Base-by-base conservation (phyloP, 495 filamentous ascomycete genomes). In the Podospora sp. region DNA sequence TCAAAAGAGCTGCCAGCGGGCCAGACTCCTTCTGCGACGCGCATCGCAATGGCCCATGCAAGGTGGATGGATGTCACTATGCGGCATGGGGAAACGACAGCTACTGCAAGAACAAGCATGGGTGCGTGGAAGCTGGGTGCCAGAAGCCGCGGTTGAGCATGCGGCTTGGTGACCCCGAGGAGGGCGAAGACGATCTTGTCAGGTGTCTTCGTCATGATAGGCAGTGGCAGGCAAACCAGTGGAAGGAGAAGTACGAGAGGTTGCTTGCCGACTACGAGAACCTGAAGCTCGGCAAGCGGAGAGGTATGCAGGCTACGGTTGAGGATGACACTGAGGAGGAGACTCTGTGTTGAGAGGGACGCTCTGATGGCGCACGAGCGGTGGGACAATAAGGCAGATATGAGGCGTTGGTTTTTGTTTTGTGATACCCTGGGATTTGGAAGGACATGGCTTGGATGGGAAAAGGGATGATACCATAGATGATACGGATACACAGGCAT, bases 91-190 rank as follows among this genome's bases (percentile, higher is more conserved):
- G 36, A 21, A 21, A 56, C 49, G 18, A 58, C 49, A 9, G 5
- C 40, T 69, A 53, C 29, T 69, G 68, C 53, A 52, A 14, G 49
- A 40, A 8, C 20, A 59, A 21, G 14, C 63, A 66, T 33, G 59
- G 51, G 12, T 66, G 68, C 25, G 22, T 69, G 6, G 52, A 40
- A 27, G 51, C 33, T 2, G 49, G 58, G 46, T 69, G 67, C 49
- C 49, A 25, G 51, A 20, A 16, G 12, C 36, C 14, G 36, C 58
- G 60, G 16, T 40, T 52, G 66, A 68, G 60, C 65, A 26, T 60
- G 22, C n/a, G 57, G 18, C 21, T 26, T 11, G 24, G 35, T 22
- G 35, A 21, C 21, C 29, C 20, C 20, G 59, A 40, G 22, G 61
- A 51, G 61, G 46, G 21, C 16, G 40, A 52, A n/a, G 61, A 53